phyloP scores from a whole-genome alignment of 2,329 filamentous ascomycete species.

The Chaetomiaceae sp. region DNA sequence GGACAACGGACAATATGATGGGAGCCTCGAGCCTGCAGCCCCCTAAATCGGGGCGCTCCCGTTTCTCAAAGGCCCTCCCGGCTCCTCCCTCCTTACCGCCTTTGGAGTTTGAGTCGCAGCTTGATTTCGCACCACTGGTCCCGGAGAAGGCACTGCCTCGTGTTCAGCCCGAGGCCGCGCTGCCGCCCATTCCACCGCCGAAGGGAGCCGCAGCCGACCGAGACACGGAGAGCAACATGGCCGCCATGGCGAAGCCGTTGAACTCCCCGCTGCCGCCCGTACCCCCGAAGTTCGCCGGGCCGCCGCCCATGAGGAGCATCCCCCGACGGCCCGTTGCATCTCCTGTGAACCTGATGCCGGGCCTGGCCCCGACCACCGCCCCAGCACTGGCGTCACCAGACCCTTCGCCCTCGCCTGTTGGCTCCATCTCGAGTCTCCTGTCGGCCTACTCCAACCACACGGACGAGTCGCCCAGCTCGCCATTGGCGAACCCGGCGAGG shows the following conservation, averaged over 20 bases:
- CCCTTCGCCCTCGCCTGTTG: conserved; percentile 36
- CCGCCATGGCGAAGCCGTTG: conserved; percentile 18
- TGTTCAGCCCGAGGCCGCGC: conserved; percentile 9
- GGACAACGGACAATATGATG: conserved; percentile 22
- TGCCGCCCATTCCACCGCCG: conserved; percentile 22
- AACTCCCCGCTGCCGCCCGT: conserved; percentile 23
- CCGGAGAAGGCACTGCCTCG: conserved; percentile 22
- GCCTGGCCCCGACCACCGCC: neutral
- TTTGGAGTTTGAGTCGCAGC: conserved; percentile 20
- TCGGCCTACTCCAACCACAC: conserved; percentile 50
- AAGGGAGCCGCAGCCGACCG: conserved; percentile 11
- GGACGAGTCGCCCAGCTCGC: conserved; percentile 41
- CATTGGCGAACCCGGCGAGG: conserved; percentile 33
- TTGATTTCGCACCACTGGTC: conserved; percentile 11
- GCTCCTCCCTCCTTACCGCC: conserved; percentile 40
- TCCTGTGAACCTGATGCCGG: conserved; percentile 6
- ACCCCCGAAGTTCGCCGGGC: conserved; percentile 16
- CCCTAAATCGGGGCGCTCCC: conserved; percentile 41
- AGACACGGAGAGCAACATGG: conserved; percentile 14
- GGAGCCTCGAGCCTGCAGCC: conserved; percentile 25
- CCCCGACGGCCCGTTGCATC: conserved; percentile 25
- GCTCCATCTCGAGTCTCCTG: conserved; percentile 51
- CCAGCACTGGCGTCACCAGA: conserved; percentile 7
- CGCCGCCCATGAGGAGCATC: conserved; percentile 20
- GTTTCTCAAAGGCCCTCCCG: conserved; percentile 56